phyloP scores from a whole-genome alignment of 202 grass and related monocot species.

The Bolboschoenoplectus hybrid region DNA sequence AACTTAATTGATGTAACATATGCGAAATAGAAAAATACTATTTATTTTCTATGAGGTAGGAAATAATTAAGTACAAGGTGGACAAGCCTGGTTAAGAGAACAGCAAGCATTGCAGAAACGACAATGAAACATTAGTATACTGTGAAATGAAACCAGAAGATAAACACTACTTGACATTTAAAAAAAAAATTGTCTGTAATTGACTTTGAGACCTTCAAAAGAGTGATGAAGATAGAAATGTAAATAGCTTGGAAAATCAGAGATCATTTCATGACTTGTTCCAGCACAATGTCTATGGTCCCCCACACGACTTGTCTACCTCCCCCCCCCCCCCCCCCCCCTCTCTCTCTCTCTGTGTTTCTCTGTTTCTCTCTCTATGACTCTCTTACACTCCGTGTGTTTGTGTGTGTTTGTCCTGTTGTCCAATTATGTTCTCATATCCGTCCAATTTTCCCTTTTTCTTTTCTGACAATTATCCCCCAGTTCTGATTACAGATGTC shows the following conservation, averaged over 20 bases:
- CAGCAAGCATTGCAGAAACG: neutral
- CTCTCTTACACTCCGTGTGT: too few species aligned
- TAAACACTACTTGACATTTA: neutral
- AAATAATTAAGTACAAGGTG: neutral
- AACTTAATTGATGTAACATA: constrained; percentile 3
- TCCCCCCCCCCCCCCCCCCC: neutral
- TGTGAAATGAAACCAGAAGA: neutral
- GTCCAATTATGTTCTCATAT: neutral
- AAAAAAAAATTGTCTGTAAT: constrained; percentile 5
- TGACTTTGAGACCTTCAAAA: constrained; percentile 15
- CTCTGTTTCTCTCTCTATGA: neutral
- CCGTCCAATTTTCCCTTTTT: neutral
- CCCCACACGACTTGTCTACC: constrained; percentile 5
- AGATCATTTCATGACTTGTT: constrained; percentile 9
- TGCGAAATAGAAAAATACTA: neutral
- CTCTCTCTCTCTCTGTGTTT: neutral
- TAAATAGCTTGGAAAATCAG: neutral
- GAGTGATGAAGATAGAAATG: neutral
- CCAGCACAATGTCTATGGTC: neutral
- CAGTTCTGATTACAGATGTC: neutral
- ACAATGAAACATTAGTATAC: neutral
- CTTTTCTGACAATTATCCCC: neutral
- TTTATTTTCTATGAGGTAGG: neutral
- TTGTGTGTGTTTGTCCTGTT: neutral
- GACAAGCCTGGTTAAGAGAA: neutral